phyloP scores from a whole-genome alignment of 345 rosid genomes.

The Salix exigua region DNA sequence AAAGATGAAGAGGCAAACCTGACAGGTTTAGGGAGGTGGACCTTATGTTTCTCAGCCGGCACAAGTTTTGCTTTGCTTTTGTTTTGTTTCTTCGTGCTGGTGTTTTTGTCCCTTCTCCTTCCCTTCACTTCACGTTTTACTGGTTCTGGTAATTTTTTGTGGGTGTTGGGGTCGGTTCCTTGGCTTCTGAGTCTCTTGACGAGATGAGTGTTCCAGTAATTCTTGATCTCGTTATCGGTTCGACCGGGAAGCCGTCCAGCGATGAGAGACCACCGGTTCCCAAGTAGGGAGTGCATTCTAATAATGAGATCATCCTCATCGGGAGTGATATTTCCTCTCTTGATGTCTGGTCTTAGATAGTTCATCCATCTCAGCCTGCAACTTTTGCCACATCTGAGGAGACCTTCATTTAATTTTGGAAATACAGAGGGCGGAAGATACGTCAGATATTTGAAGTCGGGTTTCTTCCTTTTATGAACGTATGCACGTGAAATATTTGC shows the following conservation, averaged over 20 bases:
- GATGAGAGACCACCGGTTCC: conserved; percentile 67
- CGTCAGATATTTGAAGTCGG: not conserved
- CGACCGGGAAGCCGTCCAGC: conserved; percentile 62
- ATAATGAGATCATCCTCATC: conserved; percentile 61
- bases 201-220: conserved; percentile 57
- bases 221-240: conserved; percentile 74
- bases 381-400: conserved; percentile 64
- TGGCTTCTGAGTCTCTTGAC: conserved; percentile 38
- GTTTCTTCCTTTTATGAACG: not conserved
- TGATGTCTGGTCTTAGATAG: conserved; percentile 58
- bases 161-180: conserved; percentile 34
- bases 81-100: conserved; percentile 10
- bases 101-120: not conserved
- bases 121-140: not conserved
- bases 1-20: conserved; percentile 30
- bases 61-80: not conserved
- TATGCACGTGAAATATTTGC: not conserved
- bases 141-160: conserved; percentile 22
- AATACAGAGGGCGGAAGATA: not conserved
- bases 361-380: conserved; percentile 73
- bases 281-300: conserved; percentile 52
- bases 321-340: conserved; percentile 50
- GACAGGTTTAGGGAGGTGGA: conserved; percentile 50
- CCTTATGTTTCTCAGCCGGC: conserved; percentile 21
- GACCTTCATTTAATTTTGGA: conserved; percentile 23